Percentiles rank a stretch among this genome's conserved stretches.
These are phyloP conservation scores for Pythium volutum DNA, from an alignment of 352 stramenopile species.

Conservation along the genomic window DNA sequence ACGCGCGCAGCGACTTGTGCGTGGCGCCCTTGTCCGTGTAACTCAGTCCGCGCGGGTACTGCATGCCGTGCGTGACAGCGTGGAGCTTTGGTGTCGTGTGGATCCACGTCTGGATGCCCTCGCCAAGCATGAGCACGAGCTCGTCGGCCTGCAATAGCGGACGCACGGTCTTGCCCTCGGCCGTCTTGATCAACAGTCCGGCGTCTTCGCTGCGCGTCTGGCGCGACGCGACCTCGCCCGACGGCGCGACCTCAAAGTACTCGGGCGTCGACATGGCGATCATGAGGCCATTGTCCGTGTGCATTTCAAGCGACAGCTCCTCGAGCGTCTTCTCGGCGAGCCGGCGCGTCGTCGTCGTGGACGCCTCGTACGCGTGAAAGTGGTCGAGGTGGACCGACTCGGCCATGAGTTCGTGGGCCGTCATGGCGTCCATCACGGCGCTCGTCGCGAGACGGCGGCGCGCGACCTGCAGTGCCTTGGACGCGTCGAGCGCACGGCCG, in stretches of 20 bases:
- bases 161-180: constrained; percentile 49
- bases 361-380: constrained; percentile 73
- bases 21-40: constrained; percentile 23
- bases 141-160: constrained; percentile 64
- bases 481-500: constrained; percentile 54
- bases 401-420: constrained; percentile 51
- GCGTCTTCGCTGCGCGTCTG: constrained; percentile 56
- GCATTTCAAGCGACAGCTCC: constrained; percentile 62
- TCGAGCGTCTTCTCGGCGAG: constrained; percentile 20
- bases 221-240: constrained; percentile 38
- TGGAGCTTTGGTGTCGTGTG: constrained; percentile 47
- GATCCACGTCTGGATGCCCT: constrained; percentile 72
- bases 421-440: constrained; percentile 30
- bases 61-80: constrained; percentile 74
- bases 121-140: constrained; percentile 79
- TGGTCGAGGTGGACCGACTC: constrained; percentile 78
- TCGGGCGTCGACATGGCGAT: constrained; percentile 70
- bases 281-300: constrained; percentile 74
- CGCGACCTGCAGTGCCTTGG: constrained; percentile 43
- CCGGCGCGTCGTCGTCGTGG: constrained; percentile 21
- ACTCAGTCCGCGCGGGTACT: constrained; percentile 47
- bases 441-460: constrained; percentile 14
- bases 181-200: constrained; percentile 62
- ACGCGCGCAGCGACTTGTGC: constrained; percentile 46
- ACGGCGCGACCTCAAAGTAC: constrained; percentile 57